Evolutionary conservation across 192 early-diverging fungal species (phyloP).

Genomic region (Coemansia asiatica): DNA sequence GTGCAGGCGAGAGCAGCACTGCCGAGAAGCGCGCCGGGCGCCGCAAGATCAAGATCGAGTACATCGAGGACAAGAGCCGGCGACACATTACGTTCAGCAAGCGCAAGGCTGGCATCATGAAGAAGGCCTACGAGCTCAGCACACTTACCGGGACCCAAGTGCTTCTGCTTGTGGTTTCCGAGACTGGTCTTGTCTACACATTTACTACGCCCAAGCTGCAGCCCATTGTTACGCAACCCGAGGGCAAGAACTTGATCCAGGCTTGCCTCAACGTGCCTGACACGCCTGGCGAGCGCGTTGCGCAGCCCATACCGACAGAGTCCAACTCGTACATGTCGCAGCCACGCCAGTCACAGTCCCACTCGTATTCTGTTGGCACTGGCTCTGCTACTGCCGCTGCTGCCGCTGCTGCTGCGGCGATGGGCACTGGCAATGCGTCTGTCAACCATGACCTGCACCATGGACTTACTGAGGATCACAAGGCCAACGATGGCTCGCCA

Average conservation of each 20-base stretch:
- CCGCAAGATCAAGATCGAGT: constrained; percentile 95
- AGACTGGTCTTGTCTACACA: constrained; percentile 93
- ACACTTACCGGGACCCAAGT: constrained; percentile 95
- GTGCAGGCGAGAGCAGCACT: constrained; percentile 9
- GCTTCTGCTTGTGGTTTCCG: constrained; percentile 87
- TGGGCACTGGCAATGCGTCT: constrained; percentile 16
- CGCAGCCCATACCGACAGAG: constrained; percentile 48
- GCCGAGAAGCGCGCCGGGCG: constrained; percentile 72
- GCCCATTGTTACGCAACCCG: constrained; percentile 85
- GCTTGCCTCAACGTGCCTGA: constrained; percentile 89
- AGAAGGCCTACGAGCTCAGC: constrained; percentile 94
- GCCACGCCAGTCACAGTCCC: constrained; percentile 20
- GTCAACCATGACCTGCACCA: constrained; percentile 19
- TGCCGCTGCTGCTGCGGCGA: constrained; percentile 21
- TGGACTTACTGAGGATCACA: constrained; percentile 35
- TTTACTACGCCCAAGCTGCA: constrained; percentile 93
- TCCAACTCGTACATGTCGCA: constrained; percentile 56
- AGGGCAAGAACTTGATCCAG: constrained; percentile 93
- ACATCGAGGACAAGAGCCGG: constrained; percentile 89
- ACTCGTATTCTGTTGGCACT: not conserved
- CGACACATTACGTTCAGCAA: constrained; percentile 95
- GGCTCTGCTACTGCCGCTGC: constrained; percentile 18
- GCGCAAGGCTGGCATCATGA: constrained; percentile 97
- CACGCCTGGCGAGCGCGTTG: constrained; percentile 44
- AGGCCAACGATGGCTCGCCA: constrained; percentile 20